Conservation (phyloP, 495 filamentous ascomycete species). For the Patellaria atrata region DNA sequence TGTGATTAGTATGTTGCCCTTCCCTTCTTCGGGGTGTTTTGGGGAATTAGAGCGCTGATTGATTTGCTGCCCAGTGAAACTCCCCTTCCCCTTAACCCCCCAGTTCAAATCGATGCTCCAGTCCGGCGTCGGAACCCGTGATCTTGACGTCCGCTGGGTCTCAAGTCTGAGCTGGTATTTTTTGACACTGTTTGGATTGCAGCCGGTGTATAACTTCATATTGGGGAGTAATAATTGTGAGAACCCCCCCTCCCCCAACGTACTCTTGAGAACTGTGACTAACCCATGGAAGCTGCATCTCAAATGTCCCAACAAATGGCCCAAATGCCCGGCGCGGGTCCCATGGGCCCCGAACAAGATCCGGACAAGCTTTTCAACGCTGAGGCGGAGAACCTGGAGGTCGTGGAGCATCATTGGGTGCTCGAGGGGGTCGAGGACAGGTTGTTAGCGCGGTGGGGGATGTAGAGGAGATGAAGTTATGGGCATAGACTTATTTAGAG, state of each 20-base stretch:
- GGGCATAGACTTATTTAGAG: no score
- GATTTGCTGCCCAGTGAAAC: conserved; percentile 51
- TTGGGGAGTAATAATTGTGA: conserved; percentile 88
- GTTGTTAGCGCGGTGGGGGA: conserved; percentile 36
- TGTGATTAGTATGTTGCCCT: conserved; percentile 63
- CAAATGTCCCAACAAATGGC: conserved; percentile 94
- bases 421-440: conserved; percentile 76
- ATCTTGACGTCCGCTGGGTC: conserved; percentile 96
- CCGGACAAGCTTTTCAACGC: conserved; percentile 82
- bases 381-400: conserved; percentile 90
- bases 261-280: conserved; percentile 8
- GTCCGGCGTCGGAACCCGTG: conserved; percentile 84
- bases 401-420: conserved; percentile 83
- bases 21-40: conserved; percentile 3
- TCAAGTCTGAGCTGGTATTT: conserved; percentile 98
- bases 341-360: conserved; percentile 83
- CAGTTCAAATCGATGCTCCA: conserved; percentile 99
- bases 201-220: conserved; percentile 95
- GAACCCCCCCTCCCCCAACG: conserved; percentile 17
- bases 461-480: conserved; percentile 7
- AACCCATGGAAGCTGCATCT: conserved; percentile 51
- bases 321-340: conserved; percentile 48
- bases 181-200: conserved; percentile 86
- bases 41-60: neutral
- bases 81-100: conserved; percentile 95